Evolutionary conservation across 305 asterid genomes (phyloP), one percentile per base, ranked within the genome.

Genomic region (Plantago lanceolata): DNA sequence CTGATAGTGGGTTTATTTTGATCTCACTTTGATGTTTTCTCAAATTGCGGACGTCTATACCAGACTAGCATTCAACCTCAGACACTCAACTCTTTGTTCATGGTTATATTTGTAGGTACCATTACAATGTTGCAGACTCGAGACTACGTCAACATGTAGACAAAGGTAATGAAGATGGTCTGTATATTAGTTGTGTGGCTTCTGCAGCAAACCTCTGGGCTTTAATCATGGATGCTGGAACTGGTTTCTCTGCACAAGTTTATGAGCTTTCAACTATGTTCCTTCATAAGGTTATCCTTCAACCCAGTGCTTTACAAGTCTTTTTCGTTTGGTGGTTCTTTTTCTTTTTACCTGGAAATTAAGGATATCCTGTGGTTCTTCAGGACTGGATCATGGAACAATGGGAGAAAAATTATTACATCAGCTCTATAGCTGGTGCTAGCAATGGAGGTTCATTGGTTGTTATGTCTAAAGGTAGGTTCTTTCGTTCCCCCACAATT

Each of bases 361-460:
- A 37, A 29, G 35, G 21, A 16, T 65, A 55, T 68, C 35, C 48
- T 54, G 6, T 63, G 69, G 18, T 73, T 73, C 57, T 64, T 69
- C 81, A 93, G 99, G 99, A 93, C 70, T 93, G 99, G 99, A 93
- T 93, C 67, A 89, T 93, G 99, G 99, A 93, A 79, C 96, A 93
- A 67, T 93, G 99, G 99, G 97, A 93, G 73, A 90, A 85, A 75
- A 93, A 89, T 69, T 93, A 70, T 78, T 93, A 93, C 82, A 93
- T 93, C 67, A 93, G 99, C 77, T 83, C 99, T 28, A 90, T 93
- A 66, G 96, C 99, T 78, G 99, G 99, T 67, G 99, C 99, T 69
- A 61, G 85, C 51, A 93, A 89, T 78, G 97, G 97, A 63, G 85
- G 95, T 73, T 93, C 99, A 35, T 77, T 93, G 78, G 99, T 93